These are phyloP conservation scores for Helianthus tuberosus DNA, from an alignment of 129 eudicot species.

Conservation along the genomic window DNA sequence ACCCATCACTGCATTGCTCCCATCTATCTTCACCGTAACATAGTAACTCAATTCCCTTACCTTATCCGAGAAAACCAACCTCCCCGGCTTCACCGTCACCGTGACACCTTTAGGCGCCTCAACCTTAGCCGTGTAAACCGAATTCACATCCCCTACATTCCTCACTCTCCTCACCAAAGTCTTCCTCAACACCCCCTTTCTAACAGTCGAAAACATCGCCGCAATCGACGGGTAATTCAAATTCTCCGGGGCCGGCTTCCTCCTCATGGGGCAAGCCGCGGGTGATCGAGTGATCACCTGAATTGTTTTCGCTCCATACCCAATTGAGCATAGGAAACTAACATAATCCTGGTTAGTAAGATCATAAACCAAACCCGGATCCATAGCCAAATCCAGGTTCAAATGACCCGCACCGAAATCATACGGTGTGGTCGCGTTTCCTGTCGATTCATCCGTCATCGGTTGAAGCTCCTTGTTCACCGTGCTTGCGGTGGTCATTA, in stretches of 20 bases:
- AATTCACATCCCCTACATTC: slow-evolving; percentile 70
- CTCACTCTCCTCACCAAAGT: slow-evolving; percentile 68
- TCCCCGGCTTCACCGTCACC: slow-evolving; percentile 61
- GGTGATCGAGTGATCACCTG: slow-evolving; percentile 79
- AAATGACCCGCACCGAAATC: slow-evolving; percentile 83
- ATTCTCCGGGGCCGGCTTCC: slow-evolving; percentile 68
- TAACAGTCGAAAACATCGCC: slow-evolving; percentile 54
- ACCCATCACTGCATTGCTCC: slow-evolving; percentile 48
- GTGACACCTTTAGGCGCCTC: slow-evolving; percentile 66
- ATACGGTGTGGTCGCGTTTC: slow-evolving; percentile 69
- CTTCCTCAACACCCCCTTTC: slow-evolving; percentile 56
- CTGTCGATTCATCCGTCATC: slow-evolving; percentile 75
- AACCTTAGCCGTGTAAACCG: slow-evolving; percentile 55
- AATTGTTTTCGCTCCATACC: slow-evolving; percentile 76
- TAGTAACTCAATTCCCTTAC: slow-evolving; percentile 59
- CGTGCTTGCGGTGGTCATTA: slow-evolving; percentile 78
- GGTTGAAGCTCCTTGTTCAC: slow-evolving; percentile 53
- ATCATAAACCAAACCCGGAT: slow-evolving; percentile 84
- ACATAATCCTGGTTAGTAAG: slow-evolving; percentile 61
- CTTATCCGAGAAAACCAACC: slow-evolving; percentile 55
- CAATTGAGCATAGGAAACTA: slow-evolving; percentile 71
- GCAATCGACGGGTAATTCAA: slow-evolving; percentile 79
- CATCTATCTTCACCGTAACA: slow-evolving; percentile 62
- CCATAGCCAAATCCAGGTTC: slow-evolving; percentile 81
- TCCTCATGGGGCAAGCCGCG: slow-evolving; percentile 59